These are phyloP conservation scores for Cenchrus fungigraminus DNA, from an alignment of 176 grass and related monocot genomes.

Conservation along the genomic window DNA sequence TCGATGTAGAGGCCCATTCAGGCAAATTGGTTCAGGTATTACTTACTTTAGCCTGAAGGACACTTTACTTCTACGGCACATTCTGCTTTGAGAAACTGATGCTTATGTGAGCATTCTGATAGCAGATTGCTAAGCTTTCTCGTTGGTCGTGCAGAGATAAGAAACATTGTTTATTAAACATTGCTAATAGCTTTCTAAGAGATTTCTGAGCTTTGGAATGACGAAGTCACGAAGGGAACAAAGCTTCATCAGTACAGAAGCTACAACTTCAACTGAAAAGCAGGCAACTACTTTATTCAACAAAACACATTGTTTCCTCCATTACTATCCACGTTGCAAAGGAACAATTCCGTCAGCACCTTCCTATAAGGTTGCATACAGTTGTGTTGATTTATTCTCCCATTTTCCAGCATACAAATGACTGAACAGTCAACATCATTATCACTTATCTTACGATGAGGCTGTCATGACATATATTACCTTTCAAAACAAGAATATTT, in stretches of 20 bases:
- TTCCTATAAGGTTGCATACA: neutral
- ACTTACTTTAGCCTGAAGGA: too few relatives aligned
- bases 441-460: neutral
- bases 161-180: neutral
- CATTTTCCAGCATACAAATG: neutral
- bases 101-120: neutral
- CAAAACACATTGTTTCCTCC: neutral
- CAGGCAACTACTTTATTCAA: neutral
- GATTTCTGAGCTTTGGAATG: neutral
- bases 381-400: neutral
- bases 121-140: neutral
- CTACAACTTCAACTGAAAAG: neutral
- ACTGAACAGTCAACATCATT: neutral
- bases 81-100: neutral
- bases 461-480: neutral
- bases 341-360: neutral
- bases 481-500: neutral
- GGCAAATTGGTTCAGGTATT: neutral
- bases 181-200: neutral
- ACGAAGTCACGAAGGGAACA: neutral
- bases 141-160: neutral
- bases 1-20: neutral
- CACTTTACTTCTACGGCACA: too few relatives aligned
- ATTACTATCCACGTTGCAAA: neutral
- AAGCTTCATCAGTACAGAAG: neutral